Conservation (phyloP, 73 alveolate species). For the Paramecium sonneborni region DNA sequence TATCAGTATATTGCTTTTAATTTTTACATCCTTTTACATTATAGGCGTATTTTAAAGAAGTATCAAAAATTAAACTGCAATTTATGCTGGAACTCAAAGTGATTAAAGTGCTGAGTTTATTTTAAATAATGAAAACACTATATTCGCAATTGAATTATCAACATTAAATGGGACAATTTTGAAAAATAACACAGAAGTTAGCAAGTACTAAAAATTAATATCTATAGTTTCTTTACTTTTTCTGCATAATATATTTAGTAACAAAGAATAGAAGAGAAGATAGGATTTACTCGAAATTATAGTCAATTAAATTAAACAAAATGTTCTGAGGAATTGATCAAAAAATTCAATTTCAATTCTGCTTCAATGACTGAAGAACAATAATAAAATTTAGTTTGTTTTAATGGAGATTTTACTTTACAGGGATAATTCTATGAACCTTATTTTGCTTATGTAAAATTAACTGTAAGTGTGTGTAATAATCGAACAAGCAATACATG, state of each 20-base stretch:
- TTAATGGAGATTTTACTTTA: background rate
- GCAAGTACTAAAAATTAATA: background rate
- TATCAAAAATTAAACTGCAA: background rate
- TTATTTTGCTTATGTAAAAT: background rate
- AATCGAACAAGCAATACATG: background rate
- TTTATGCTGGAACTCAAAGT: constrained; percentile 36
- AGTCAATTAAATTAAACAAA: background rate
- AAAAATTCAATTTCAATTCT: background rate
- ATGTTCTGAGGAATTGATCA: background rate
- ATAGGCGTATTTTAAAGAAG: background rate
- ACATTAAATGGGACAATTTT: background rate
- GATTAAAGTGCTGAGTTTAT: background rate
- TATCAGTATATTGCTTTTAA: background rate
- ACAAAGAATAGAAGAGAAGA: background rate
- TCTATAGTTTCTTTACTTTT: background rate
- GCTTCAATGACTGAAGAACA: constrained; percentile 1
- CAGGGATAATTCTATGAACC: constrained; percentile 30
- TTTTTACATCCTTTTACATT: background rate
- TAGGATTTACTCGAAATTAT: background rate
- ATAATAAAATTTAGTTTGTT: background rate
- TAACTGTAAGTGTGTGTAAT: background rate
- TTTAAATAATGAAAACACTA: background rate
- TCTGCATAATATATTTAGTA: background rate
- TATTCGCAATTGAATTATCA: constrained; percentile 3
- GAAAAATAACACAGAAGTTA: background rate